phyloP scores from a whole-genome alignment of 805 yeast genomes.

The Metschnikowia sp. region DNA sequence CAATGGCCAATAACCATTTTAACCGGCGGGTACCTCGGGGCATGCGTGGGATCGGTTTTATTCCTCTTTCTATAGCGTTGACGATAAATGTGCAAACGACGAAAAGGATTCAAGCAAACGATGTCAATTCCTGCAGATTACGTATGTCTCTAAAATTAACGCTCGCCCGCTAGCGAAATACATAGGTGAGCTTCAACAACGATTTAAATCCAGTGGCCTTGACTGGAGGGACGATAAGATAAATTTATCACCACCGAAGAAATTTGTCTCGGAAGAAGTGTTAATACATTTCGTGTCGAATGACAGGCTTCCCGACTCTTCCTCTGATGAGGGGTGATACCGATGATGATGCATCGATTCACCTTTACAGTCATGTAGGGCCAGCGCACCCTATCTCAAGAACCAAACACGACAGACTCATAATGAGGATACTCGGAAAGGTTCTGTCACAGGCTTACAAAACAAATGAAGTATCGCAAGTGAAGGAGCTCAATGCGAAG shows the following conservation, averaged over 20 bases:
- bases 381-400: conserved; percentile 33
- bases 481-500: conserved; percentile 13
- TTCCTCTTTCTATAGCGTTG: conserved; percentile 1
- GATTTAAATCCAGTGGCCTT: no score
- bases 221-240: no score
- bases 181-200: no score
- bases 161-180: no score
- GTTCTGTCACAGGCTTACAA: background rate
- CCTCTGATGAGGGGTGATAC: conserved; percentile 38
- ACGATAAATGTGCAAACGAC: no score
- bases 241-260: no score
- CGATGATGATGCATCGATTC: conserved; percentile 42
- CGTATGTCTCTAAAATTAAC: no score
- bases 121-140: no score
- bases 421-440: conserved; percentile 9
- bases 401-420: conserved; percentile 12
- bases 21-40: conserved; percentile 75
- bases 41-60: conserved; percentile 47
- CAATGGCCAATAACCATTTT: conserved; percentile 89
- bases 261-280: no score
- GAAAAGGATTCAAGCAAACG: no score
- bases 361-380: conserved; percentile 34
- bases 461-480: background rate
- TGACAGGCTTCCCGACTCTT: conserved; percentile 31
- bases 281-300: background rate